Base-by-base conservation (phyloP, 345 rosid genomes). In the Streptanthus diversifolius region DNA sequence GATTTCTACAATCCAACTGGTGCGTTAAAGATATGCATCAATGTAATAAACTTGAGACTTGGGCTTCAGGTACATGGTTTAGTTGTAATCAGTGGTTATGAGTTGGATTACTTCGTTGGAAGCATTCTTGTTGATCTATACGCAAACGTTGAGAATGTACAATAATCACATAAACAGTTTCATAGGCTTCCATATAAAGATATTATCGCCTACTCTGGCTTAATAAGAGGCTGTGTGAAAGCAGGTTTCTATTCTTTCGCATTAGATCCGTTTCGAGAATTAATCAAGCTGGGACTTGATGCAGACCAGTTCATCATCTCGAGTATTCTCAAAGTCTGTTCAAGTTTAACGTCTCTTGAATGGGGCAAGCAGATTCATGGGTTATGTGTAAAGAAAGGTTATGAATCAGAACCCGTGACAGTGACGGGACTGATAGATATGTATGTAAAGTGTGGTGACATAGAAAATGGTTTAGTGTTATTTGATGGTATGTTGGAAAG, bases 361-460 rank as follows among this genome's bases (percentile, higher is more conserved):
- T 71, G 76, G 66, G 90, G 90, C 5, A 86, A 77, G 37, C 93
- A 85, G 69, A 77, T 88, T 55, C 91, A 86, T 72, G 83, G 85
- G 63, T 75, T 88, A 6, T 83, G 85, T 76, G 54, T 81, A 18
- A 90, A 86, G 80, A 72, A 76, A 40, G 89, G 91, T 21, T 83
- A 77, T 58, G 90, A 80, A 66, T 62, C 79, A 17, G 92, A 88
- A 51, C 77, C 75, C 12, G 80, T 86, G 13, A 77, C 80, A 12
- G 45, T 68, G 41, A 84, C 91, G 4, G 84, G 83, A 36, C 82
- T 90, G 0, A 52, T 84, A 14, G 84, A 86, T 75, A 78, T 86
- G 90, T 88, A 88, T 53, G 79, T 83, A 18, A 90, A 90, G 85
- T 81, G 91, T 76, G 93, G 93, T 29, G 85, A 86, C 70, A 84